Percentiles rank a stretch among this genome's conserved stretches.
Conservation (phyloP, 805 yeast genomes). For the Debaryomyces castellii region DNA sequence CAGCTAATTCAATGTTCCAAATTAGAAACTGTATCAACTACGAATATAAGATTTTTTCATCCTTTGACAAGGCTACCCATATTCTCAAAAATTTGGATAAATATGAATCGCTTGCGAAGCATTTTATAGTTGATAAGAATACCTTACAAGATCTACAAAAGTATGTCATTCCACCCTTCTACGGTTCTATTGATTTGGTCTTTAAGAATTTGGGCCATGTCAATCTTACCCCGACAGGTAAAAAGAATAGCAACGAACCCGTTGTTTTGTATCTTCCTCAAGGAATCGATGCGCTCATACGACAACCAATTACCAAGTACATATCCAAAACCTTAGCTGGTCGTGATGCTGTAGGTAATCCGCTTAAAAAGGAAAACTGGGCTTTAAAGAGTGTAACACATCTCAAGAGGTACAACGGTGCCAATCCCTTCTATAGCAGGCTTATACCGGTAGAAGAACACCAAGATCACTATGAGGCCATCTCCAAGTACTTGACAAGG, state of each 20-base stretch:
- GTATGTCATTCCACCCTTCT: conserved; percentile 68
- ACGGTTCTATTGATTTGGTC: conserved; percentile 65
- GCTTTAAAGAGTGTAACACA: conserved; percentile 17
- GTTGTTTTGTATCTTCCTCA: conserved; percentile 50
- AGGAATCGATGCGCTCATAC: conserved; percentile 51
- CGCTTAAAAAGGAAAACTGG: conserved; percentile 16
- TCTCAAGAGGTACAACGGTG: conserved; percentile 14
- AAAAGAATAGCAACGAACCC: conserved; percentile 22
- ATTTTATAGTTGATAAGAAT: conserved; percentile 16
- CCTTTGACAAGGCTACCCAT: conserved; percentile 27
- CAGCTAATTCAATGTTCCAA: conserved; percentile 48
- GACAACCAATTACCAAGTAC: conserved; percentile 51
- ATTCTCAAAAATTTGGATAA: conserved; percentile 12
- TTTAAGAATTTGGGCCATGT: conserved; percentile 64
- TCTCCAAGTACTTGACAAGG: conserved; percentile 3
- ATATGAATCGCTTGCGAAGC: conserved; percentile 16
- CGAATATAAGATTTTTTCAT: conserved; percentile 31
- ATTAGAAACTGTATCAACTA: conserved; percentile 46
- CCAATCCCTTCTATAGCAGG: conserved; percentile 13
- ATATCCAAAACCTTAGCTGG: conserved; percentile 37
- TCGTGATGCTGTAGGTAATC: conserved; percentile 22
- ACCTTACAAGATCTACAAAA: conserved; percentile 27
- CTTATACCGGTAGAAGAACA: conserved; percentile 13
- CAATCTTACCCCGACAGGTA: conserved; percentile 60
- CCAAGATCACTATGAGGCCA: background rate